Percentiles rank a stretch among this genome's conserved stretches.
Evolutionary conservation across 140 eudicot species (phyloP).

Genomic region (Ambrosia hybrid): DNA sequence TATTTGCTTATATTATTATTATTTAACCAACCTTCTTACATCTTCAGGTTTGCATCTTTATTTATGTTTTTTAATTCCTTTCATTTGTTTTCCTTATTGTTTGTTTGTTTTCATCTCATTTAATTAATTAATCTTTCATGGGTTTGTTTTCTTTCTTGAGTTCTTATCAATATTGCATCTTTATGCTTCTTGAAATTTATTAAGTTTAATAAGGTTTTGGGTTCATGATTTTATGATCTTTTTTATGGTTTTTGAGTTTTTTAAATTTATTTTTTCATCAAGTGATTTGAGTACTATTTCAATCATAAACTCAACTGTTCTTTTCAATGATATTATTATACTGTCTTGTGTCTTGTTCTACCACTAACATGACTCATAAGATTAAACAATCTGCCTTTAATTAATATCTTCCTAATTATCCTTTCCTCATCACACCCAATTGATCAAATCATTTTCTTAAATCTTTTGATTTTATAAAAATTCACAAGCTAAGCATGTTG

Average conservation of each 20-base stretch:
- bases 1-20: neutral
- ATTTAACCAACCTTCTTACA: neutral
- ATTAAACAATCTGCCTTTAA: constrained; percentile 22
- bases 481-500: neutral
- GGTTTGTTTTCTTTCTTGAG: constrained; percentile 18
- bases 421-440: constrained; percentile 11
- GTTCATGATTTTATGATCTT: constrained; percentile 37
- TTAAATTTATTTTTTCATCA: neutral
- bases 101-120: neutral
- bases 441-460: neutral
- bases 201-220: constrained; percentile 3
- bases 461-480: neutral
- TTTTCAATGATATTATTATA: neutral
- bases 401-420: too few relatives aligned
- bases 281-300: constrained; percentile 14
- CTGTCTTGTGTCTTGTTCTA: constrained; percentile 17
- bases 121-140: constrained; percentile 4
- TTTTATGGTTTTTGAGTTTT: constrained; percentile 17
- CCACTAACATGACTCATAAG: constrained; percentile 21
- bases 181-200: constrained; percentile 4
- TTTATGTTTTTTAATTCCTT: neutral
- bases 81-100: too few relatives aligned
- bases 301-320: constrained; percentile 8
- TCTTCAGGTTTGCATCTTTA: neutral
- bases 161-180: constrained; percentile 17